These are phyloP conservation scores for Halteria grandinella DNA, from an alignment of 73 alveolate genomes.

Conservation along the genomic window DNA sequence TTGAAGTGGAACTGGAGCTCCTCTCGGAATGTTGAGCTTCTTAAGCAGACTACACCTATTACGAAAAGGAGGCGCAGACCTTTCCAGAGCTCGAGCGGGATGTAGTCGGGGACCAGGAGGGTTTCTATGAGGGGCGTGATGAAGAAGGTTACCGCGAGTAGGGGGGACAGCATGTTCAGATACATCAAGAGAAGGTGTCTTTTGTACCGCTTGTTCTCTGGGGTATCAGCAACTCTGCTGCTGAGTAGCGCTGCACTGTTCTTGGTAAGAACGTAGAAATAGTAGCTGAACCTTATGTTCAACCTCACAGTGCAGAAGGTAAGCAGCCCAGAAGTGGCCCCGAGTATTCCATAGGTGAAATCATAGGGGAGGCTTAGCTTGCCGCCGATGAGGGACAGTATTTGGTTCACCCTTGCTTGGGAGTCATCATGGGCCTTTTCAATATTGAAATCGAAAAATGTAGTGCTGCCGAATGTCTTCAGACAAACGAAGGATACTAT, in stretches of 20 bases:
- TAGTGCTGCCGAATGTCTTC: neutral
- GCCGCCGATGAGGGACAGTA: conserved; percentile 26
- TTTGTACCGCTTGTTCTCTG: conserved; percentile 19
- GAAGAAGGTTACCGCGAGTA: neutral
- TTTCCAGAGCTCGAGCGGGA: neutral
- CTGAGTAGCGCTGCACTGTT: neutral
- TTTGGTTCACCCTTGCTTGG: conserved; percentile 7
- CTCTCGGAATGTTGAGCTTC: conserved; percentile 40
- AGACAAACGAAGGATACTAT: neutral
- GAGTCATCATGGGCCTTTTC: conserved; percentile 40
- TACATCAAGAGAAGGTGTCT: neutral
- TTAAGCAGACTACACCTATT: conserved; percentile 5
- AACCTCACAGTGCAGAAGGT: conserved; percentile 29
- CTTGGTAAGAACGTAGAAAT: conserved; percentile 46
- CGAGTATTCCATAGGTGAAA: conserved; percentile 9
- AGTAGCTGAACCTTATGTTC: conserved; percentile 36
- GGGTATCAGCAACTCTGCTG: neutral
- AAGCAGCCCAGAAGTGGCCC: neutral
- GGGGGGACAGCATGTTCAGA: conserved; percentile 33
- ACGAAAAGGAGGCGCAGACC: conserved; percentile 1
- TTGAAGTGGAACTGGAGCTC: conserved; percentile 47
- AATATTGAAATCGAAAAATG: conserved; percentile 34
- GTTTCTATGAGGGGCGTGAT: conserved; percentile 25
- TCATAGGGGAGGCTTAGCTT: conserved; percentile 20
- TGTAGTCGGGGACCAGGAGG: conserved; percentile 41